Percentiles rank a stretch among this genome's conserved stretches.
These are phyloP conservation scores for Asclepias syriaca DNA, from an alignment of 257 asterid genomes.

Conservation along the genomic window DNA sequence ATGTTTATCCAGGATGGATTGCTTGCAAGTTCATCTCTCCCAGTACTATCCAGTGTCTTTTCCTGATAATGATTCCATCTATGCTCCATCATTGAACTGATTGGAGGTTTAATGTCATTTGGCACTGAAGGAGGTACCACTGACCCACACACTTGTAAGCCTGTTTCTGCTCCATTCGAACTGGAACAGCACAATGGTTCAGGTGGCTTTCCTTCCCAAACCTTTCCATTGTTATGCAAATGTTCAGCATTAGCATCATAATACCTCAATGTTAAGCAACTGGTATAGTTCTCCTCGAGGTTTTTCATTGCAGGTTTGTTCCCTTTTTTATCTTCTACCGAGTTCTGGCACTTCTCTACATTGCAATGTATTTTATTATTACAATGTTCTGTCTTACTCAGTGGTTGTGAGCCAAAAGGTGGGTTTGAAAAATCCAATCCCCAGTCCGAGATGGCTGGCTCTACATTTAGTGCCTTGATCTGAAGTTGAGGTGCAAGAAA, in stretches of 20 bases:
- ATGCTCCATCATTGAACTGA: conserved; percentile 24
- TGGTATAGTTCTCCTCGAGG: conserved; percentile 17
- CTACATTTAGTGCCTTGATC: conserved; percentile 26
- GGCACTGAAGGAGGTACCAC: conserved; percentile 30
- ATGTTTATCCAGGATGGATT: conserved; percentile 28
- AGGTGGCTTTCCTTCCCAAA: conserved; percentile 19
- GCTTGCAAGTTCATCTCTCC: conserved; percentile 24
- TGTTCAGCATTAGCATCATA: conserved; percentile 17
- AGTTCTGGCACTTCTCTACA: conserved; percentile 22
- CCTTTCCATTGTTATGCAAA: conserved; percentile 18
- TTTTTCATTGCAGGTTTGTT: conserved; percentile 19
- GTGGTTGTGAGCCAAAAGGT: conserved; percentile 28
- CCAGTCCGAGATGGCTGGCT: conserved; percentile 27
- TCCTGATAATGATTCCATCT: conserved; percentile 21
- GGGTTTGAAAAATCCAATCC: conserved; percentile 24
- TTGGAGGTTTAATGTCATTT: conserved; percentile 22
- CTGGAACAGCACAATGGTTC: conserved; percentile 23
- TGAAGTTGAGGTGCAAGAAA: conserved; percentile 33
- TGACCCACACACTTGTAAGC: conserved; percentile 22
- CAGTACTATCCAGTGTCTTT: conserved; percentile 18
- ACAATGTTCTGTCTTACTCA: conserved; percentile 17
- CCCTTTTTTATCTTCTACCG: neutral
- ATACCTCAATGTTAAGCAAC: conserved; percentile 17
- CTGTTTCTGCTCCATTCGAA: conserved; percentile 24
- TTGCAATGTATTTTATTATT: conserved; percentile 13